Percentiles rank a stretch among this genome's conserved stretches.
Evolutionary conservation across 75 land plant species (phyloP).

Genomic region (Cupressus sempervirens): DNA sequence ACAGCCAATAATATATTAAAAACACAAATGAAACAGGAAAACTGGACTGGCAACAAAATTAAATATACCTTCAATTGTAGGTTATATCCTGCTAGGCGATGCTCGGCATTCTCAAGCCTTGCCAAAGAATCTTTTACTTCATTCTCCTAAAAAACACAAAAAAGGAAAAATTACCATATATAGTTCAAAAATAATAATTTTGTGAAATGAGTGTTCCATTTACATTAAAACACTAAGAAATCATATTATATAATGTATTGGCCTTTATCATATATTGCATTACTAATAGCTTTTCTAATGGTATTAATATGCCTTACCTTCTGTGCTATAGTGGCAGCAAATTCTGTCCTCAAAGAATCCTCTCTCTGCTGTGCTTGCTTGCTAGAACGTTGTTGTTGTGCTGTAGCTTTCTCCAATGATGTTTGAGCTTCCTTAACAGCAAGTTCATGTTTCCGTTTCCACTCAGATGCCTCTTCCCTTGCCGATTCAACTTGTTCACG

Average conservation of each 20-base stretch:
- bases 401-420: conserved; percentile 60
- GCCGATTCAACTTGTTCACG: conserved; percentile 81
- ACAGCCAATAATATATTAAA: neutral
- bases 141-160: conserved; percentile 45
- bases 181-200: neutral
- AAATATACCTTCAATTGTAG: conserved; percentile 60
- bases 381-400: conserved; percentile 60
- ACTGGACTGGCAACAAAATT: neutral
- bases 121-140: conserved; percentile 53
- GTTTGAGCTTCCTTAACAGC: conserved; percentile 62
- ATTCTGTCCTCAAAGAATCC: conserved; percentile 72
- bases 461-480: conserved; percentile 88
- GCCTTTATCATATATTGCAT: neutral
- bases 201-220: neutral
- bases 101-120: conserved; percentile 69
- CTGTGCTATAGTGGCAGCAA: conserved; percentile 36
- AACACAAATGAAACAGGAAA: neutral
- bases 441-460: conserved; percentile 78
- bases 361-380: conserved; percentile 72
- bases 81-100: conserved; percentile 41
- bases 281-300: neutral
- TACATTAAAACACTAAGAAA: neutral
- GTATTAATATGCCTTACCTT: conserved; percentile 44
- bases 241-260: neutral
- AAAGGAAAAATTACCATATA: neutral